These are phyloP conservation scores for Pseudopithomyces chartarum DNA, from an alignment of 2,329 filamentous ascomycete genomes.

Conservation along the genomic window DNA sequence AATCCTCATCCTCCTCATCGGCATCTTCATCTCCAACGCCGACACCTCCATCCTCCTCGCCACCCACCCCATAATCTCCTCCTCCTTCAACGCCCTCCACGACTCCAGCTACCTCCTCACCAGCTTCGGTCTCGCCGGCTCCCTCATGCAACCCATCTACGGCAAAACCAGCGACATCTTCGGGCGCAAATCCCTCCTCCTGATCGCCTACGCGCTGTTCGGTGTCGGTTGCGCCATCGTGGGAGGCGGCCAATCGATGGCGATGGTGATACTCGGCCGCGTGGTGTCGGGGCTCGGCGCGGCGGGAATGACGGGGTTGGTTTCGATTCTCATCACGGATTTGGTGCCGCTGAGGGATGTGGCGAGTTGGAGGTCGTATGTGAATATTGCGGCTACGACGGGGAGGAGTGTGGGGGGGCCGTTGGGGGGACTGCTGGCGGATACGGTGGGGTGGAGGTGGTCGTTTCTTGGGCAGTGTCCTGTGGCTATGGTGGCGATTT, in stretches of 20 bases:
- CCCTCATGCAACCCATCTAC: constrained; percentile 45
- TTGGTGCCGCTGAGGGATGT: constrained; percentile 56
- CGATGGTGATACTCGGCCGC: constrained; percentile 53
- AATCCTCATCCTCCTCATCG: constrained; percentile 8
- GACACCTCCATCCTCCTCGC: constrained; percentile 70
- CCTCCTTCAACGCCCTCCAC: constrained; percentile 49
- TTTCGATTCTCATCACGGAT: constrained; percentile 56
- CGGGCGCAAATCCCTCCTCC: constrained; percentile 47
- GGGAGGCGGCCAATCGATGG: constrained; percentile 17
- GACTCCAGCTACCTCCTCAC: constrained; percentile 50
- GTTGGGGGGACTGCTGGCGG: constrained; percentile 64
- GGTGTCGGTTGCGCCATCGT: constrained; percentile 29
- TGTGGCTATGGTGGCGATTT: not conserved
- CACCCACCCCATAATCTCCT: constrained; percentile 60
- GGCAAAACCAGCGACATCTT: constrained; percentile 53
- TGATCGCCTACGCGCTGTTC: constrained; percentile 48
- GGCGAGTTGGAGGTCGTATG: constrained; percentile 55
- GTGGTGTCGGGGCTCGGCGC: constrained; percentile 67
- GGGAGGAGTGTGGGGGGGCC: constrained; percentile 59
- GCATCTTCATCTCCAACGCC: constrained; percentile 65
- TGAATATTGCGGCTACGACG: constrained; percentile 57
- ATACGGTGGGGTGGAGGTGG: constrained; percentile 70
- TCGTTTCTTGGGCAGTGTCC: constrained; percentile 24
- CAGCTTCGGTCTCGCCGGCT: constrained; percentile 50
- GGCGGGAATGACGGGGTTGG: constrained; percentile 62